These are phyloP conservation scores for Sugiyamaella chiloensis DNA, from an alignment of 805 yeast species.

Conservation along the genomic window DNA sequence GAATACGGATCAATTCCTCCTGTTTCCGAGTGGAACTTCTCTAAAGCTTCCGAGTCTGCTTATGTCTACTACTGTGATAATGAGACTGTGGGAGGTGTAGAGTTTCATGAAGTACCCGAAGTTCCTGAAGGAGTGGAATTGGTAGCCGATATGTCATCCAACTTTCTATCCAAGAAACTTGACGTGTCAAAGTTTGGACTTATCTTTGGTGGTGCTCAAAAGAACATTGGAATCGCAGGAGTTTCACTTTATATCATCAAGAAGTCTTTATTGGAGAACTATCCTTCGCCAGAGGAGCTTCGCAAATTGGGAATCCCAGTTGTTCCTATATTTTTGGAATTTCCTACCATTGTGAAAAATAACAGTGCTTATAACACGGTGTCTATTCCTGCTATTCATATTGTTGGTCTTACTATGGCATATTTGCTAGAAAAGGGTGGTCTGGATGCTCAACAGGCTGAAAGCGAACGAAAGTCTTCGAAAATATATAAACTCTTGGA, in stretches of 20 bases:
- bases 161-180: slow-evolving; percentile 74
- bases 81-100: slow-evolving; percentile 96
- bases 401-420: slow-evolving; percentile 73
- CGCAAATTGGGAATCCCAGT: slow-evolving; percentile 63
- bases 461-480: slow-evolving; percentile 60
- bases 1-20: slow-evolving; percentile 69
- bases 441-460: slow-evolving; percentile 52
- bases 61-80: slow-evolving; percentile 91
- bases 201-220: slow-evolving; percentile 97
- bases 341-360: slow-evolving; percentile 79
- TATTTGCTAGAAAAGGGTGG: slow-evolving; percentile 71
- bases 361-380: slow-evolving; percentile 94
- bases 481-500: slow-evolving; percentile 65
- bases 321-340: slow-evolving; percentile 85
- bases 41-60: slow-evolving; percentile 62
- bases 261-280: slow-evolving; percentile 65
- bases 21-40: slow-evolving; percentile 58
- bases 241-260: slow-evolving; percentile 87
- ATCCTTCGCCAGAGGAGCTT: slow-evolving; percentile 59
- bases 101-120: slow-evolving; percentile 57
- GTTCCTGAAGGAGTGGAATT: slow-evolving; percentile 69
- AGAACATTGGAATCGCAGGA: slow-evolving; percentile 96
- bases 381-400: slow-evolving; percentile 87
- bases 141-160: slow-evolving; percentile 94
- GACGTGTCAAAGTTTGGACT: slow-evolving; percentile 85